Conservation (phyloP, 2,329 filamentous ascomycete species). For the Hymenoscyphus scutula region DNA sequence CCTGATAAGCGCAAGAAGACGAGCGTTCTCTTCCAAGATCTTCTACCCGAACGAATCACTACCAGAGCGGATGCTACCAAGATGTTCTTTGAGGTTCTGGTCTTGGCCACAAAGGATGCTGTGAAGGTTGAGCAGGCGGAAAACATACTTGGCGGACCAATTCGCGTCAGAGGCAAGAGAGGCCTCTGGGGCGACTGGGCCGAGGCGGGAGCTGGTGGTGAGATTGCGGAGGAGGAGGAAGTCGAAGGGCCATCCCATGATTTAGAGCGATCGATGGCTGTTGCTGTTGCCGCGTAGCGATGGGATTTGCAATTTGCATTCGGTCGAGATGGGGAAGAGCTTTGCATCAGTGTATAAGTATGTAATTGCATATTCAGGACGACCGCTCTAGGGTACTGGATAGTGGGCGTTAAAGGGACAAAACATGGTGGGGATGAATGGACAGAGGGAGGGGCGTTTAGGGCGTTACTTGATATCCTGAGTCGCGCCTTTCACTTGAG, state of each 20-base stretch:
- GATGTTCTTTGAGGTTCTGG: constrained; percentile 98
- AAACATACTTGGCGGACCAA: constrained; percentile 69
- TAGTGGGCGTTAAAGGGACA: constrained; percentile 8
- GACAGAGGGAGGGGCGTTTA: neutral
- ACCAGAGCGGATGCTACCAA: constrained; percentile 91
- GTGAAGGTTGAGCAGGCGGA: constrained; percentile 90
- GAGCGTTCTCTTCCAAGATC: constrained; percentile 83
- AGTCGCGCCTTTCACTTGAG: neutral
- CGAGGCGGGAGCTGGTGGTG: constrained; percentile 67
- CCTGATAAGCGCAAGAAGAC: constrained; percentile 71
- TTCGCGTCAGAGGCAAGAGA: constrained; percentile 84
- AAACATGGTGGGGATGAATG: neutral
- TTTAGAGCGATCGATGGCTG: constrained; percentile 21
- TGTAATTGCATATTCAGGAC: constrained; percentile 8
- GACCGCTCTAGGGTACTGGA: neutral
- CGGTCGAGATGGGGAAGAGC: neutral
- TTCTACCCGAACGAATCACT: constrained; percentile 78
- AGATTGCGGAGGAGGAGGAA: constrained; percentile 43
- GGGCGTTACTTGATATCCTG: constrained; percentile 13
- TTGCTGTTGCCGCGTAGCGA: constrained; percentile 27
- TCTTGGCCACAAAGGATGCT: constrained; percentile 95
- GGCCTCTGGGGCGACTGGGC: constrained; percentile 98
- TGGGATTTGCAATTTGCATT: neutral
- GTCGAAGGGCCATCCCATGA: constrained; percentile 22
- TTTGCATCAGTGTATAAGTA: constrained; percentile 8